A percentile compares a stretch with the other conserved stretches of the same genome.
These are phyloP conservation scores for Mycena capillaripes DNA, from an alignment of 768 basidiomycete species.

Conservation along the genomic window DNA sequence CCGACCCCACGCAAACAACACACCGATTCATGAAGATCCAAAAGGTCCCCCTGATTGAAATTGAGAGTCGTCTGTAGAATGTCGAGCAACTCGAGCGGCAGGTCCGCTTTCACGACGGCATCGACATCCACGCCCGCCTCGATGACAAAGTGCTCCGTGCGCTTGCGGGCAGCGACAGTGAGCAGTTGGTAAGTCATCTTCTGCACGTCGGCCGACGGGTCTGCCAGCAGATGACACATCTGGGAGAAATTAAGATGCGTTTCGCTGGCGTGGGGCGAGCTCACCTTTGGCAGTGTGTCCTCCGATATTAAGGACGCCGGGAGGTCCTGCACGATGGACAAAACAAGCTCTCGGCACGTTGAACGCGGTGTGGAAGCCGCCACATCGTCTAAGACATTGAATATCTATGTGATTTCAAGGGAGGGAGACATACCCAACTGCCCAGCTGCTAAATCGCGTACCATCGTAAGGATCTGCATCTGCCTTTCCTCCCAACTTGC, in stretches of 20 bases:
- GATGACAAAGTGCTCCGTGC: conserved; percentile 88
- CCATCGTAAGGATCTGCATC: conserved; percentile 63
- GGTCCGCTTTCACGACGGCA: conserved; percentile 60
- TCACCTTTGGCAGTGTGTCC: conserved; percentile 75
- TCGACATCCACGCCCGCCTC: conserved; percentile 88
- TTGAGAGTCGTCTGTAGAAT: conserved; percentile 68
- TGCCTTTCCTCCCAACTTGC: conserved; percentile 77
- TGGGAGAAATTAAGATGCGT: conserved; percentile 44
- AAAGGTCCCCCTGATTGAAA: conserved; percentile 51
- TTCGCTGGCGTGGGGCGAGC: conserved; percentile 21
- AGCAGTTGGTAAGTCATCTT: conserved; percentile 84
- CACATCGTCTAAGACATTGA: conserved; percentile 42
- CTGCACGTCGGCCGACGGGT: conserved; percentile 75
- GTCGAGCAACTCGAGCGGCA: conserved; percentile 78
- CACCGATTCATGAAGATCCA: conserved; percentile 56
- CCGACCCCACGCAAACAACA: not conserved
- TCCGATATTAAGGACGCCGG: conserved; percentile 74
- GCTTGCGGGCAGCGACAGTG: conserved; percentile 74
- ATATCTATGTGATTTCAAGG: conserved; percentile 1
- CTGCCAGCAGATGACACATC: conserved; percentile 87
- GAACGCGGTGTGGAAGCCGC: conserved; percentile 70
- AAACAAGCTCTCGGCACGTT: conserved; percentile 74
- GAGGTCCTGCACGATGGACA: conserved; percentile 78
- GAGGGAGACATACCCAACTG: conserved; percentile 60
- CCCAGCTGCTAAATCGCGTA: conserved; percentile 72